Base-by-base conservation (phyloP, 2,329 filamentous ascomycete genomes). In the Curvularia hawaiiensis region DNA sequence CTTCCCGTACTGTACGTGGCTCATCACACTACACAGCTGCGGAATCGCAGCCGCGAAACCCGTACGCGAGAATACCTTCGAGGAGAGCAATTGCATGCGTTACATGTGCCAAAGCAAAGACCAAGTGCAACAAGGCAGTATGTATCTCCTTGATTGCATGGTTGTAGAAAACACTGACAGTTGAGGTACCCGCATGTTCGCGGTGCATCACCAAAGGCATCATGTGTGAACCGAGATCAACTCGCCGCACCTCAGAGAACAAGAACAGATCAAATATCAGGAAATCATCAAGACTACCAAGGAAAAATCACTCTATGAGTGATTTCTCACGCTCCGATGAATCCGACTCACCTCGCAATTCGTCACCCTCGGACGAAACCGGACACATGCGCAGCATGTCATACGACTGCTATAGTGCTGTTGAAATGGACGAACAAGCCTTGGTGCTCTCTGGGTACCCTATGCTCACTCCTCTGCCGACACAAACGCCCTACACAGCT, bases 91-190 rank as follows among this genome's bases (percentile, higher is more conserved):
- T 76, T 52, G 72, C 74, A 49, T 76, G 74, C 62, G 74, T 74
- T 4, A 73, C 73, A 55, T 76, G 74, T 57, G 74, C 74, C 26
- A 76, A 75, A 60, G 74, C 74, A 45, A 76, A 76, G 60, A 75
- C 74, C 9, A 73, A 75, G 61, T 75, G 74, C 54, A 72, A 76
- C 52, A 76, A 75, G 64, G 66, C 65, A 56, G 73, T 75, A 58
- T 54, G 71, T 58, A 66, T 58, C 2, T 14, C 31, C 30, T 14
- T 28, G 14, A 10, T 20, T 28, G 0, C n/a, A 31, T 33, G 4
- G 20, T 9, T 40, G n/a, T 22, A 16, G 33, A n/a, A 14, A 45
- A 50, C 20, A 41, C 49, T 54, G 1, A 52, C 30, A 35, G 24
- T 41, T 1, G 30, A 75, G 71, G 60, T 73, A n/a, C 74, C 74